Percentiles rank a stretch among this genome's conserved stretches.
phyloP scores from a whole-genome alignment of 805 yeast genomes.

The Clavispora fructus region DNA sequence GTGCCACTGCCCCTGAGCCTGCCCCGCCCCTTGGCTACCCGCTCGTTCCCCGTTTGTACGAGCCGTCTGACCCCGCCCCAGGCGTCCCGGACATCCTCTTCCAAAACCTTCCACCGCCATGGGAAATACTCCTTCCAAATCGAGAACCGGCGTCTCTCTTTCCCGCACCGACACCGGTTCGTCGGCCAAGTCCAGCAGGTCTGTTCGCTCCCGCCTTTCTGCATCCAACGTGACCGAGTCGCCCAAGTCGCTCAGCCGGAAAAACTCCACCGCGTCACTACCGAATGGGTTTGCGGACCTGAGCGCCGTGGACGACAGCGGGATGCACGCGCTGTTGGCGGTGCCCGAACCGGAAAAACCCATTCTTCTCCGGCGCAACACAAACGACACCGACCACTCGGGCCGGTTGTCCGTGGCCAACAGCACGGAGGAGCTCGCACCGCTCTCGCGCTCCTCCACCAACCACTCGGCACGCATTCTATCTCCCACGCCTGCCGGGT shows the following conservation, averaged over 20 bases:
- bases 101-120: slow-evolving; percentile 16
- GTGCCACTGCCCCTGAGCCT: not conserved
- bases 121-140: slow-evolving; percentile 52
- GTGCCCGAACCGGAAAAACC: slow-evolving; percentile 71
- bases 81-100: not conserved
- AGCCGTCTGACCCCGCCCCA: not conserved
- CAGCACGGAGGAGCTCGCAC: slow-evolving; percentile 15
- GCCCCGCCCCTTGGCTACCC: not conserved
- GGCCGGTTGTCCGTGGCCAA: slow-evolving; percentile 5
- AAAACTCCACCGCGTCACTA: slow-evolving; percentile 22
- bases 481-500: slow-evolving; percentile 2
- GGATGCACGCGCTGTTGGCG: slow-evolving; percentile 51
- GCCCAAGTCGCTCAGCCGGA: slow-evolving; percentile 27
- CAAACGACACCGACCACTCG: slow-evolving; percentile 27
- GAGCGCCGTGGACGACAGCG: slow-evolving; percentile 33
- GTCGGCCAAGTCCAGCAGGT: slow-evolving; percentile 44
- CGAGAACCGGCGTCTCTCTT: slow-evolving; percentile 39
- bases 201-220: slow-evolving; percentile 37
- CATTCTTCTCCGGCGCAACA: slow-evolving; percentile 53
- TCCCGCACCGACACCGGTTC: slow-evolving; percentile 51
- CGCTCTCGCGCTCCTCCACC: slow-evolving; percentile 17
- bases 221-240: slow-evolving; percentile 19
- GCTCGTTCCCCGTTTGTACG: not conserved
- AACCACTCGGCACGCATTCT: slow-evolving; percentile 13
- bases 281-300: slow-evolving; percentile 6